Percentiles rank a stretch among this genome's conserved stretches.
Evolutionary conservation across 306 rosid genomes (phyloP).

Genomic region (Phaseolus lunatus): DNA sequence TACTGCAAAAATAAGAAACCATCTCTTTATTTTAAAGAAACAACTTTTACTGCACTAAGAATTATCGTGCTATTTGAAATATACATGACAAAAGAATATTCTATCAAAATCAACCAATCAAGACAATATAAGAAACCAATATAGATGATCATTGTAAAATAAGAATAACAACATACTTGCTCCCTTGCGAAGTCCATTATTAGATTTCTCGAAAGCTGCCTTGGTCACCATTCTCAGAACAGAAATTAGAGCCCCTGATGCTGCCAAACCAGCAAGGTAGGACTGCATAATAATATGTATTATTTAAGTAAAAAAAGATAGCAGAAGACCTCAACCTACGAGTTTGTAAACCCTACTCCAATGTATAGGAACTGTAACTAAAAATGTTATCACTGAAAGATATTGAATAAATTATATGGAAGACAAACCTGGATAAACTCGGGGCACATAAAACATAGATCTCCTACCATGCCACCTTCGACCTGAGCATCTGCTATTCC

Average conservation of each 20-base stretch:
- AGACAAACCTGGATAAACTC: conserved; percentile 81
- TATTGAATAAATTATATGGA: background rate
- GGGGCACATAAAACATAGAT: conserved; percentile 74
- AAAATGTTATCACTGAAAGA: background rate
- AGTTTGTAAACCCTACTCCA: background rate
- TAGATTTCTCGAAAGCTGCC: conserved; percentile 64
- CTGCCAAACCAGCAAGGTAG: conserved; percentile 80
- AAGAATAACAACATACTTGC: conserved; percentile 64
- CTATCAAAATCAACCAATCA: conserved; percentile 10
- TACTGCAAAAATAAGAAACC: conserved; percentile 58
- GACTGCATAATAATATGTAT: conserved; percentile 59
- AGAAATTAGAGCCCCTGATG: conserved; percentile 79
- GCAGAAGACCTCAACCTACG: background rate
- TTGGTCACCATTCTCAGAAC: conserved; percentile 71
- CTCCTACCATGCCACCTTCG: conserved; percentile 90
- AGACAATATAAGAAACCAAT: background rate
- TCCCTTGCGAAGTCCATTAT: conserved; percentile 87
- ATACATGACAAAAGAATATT: background rate
- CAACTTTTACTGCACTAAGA: background rate
- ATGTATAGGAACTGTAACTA: background rate
- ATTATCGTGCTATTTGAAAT: background rate
- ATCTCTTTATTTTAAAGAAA: background rate
- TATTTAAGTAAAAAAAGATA: background rate
- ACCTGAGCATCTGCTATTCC: conserved; percentile 87
- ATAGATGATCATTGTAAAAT: background rate